Percentiles rank a stretch among this genome's conserved stretches.
Evolutionary conservation across 768 basidiomycete genomes (phyloP).

Genomic region (Strobilomyces confusus): DNA sequence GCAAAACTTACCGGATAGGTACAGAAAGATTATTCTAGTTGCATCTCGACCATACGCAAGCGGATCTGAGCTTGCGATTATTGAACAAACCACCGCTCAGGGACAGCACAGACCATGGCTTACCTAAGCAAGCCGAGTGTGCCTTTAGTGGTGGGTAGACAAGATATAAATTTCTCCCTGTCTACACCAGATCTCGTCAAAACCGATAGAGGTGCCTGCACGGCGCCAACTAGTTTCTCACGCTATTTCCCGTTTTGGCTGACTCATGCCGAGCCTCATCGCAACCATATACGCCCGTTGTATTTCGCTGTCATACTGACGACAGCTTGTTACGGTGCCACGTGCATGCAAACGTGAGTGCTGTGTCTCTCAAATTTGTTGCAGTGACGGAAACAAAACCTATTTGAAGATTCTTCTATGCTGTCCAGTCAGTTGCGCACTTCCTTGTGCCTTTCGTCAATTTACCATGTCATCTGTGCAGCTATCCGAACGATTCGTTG

Average conservation of each 20-base stretch:
- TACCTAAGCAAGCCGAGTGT: no score
- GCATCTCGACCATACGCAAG: no score
- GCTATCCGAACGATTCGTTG: slow-evolving; percentile 5
- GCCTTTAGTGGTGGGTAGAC: no score
- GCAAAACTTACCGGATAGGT: no score
- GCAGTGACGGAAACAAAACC: not conserved
- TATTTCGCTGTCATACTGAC: not conserved
- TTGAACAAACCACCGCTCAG: no score
- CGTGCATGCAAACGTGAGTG: not conserved
- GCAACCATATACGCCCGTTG: not conserved
- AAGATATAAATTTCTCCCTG: no score
- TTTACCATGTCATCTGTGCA: not conserved
- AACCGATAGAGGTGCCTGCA: no score
- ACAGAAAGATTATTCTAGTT: no score
- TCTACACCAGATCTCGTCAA: no score
- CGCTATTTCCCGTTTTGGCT: not conserved
- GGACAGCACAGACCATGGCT: no score
- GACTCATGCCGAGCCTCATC: not conserved
- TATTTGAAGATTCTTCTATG: slow-evolving; percentile 8
- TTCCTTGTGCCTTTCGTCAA: not conserved
- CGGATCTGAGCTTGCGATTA: no score
- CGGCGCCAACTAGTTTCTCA: no score
- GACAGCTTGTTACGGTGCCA: not conserved
- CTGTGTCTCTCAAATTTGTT: not conserved
- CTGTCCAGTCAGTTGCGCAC: not conserved